phyloP scores from a whole-genome alignment of 2,329 filamentous ascomycete species.

The Colletotrichum somersetense region DNA sequence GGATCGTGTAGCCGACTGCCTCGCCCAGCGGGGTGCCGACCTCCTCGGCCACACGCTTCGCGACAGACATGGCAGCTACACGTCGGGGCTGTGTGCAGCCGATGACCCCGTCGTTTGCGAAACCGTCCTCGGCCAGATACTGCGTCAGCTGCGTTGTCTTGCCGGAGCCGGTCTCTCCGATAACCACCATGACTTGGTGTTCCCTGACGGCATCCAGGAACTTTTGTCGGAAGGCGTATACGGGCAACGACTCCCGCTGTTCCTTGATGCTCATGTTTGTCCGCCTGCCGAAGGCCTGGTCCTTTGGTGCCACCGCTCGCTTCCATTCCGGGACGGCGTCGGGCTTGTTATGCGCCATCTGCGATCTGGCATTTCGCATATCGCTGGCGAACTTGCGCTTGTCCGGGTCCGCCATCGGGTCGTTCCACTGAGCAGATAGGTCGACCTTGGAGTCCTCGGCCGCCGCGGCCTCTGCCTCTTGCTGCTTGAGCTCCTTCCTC shows the following conservation, averaged over 20 bases:
- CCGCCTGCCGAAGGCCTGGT: conserved; percentile 85
- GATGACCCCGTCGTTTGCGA: conserved; percentile 87
- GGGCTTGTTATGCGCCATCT: conserved; percentile 62
- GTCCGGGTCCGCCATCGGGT: conserved; percentile 91
- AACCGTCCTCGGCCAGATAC: conserved; percentile 92
- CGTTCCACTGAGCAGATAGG: conserved; percentile 92
- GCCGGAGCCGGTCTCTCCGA: conserved; percentile 96
- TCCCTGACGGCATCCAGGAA: conserved; percentile 87
- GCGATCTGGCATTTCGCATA: conserved; percentile 74
- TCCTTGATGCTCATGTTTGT: conserved; percentile 95
- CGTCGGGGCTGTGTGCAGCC: conserved; percentile 97
- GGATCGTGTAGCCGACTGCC: conserved; percentile 96
- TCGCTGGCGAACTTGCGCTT: conserved; percentile 92
- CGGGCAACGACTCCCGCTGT: conserved; percentile 89
- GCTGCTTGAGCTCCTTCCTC: conserved; percentile 86
- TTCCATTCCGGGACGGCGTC: conserved; percentile 94
- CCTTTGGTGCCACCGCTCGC: conserved; percentile 81
- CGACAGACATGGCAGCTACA: conserved; percentile 97
- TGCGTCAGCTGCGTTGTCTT: conserved; percentile 98
- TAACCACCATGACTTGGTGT: conserved; percentile 94
- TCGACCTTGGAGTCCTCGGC: conserved; percentile 86
- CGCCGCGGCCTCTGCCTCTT: conserved; percentile 82
- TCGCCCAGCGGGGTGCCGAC: conserved; percentile 91
- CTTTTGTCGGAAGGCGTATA: conserved; percentile 88
- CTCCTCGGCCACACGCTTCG: conserved; percentile 95